Base-by-base conservation (phyloP, 805 yeast species). In the Saitoella complicata region DNA sequence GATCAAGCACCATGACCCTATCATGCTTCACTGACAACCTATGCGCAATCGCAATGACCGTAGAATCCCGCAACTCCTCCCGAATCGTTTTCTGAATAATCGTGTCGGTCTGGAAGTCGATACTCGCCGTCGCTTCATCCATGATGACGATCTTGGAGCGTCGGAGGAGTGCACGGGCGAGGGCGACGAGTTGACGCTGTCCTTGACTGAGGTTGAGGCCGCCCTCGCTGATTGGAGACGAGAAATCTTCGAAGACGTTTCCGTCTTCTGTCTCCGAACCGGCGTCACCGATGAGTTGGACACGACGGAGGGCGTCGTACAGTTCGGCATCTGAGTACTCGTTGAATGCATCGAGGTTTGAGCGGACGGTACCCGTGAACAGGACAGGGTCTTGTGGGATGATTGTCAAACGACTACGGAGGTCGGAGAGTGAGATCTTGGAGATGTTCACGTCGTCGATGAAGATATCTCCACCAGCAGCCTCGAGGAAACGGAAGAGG, bases 61-160 rank as follows among this genome's bases (percentile, higher is more conserved):
- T 80, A 56, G 84, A 77, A 36, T 70, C 60, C 7, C 62, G 59
- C 55, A 80, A 80, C 52, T 78, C 82, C 4, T 57, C 55, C 0
- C 66, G 67, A 50, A 80, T 78, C 1, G 80, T 75, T 0, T 58
- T 43, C 57, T 80, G 87, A 50, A 80, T 71, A 55, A 72, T 69
- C 9, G 71, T 62, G 59, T 80, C 88, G 0, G 87, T 79, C 51
- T 73, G 80, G 55, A 75, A 75, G 57, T 80, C 88, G 12, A 80
- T 86, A 37, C 78, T 71, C 1, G 85, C 76, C 0, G 88, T 80
- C 2, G 87, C 87, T 59, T 80, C 88, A 58, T 80, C 88, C 49
- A 80, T 58, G 40, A 80, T 71, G 44, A 80, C 59, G 42, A 80
- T 72, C 54, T 70, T 74, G 10, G 80, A 63, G 37, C 69, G 68